Percentiles rank a stretch among this genome's conserved stretches.
Evolutionary conservation across 139 green algal species (phyloP).

Genomic region (Haematococcus lacustris): DNA sequence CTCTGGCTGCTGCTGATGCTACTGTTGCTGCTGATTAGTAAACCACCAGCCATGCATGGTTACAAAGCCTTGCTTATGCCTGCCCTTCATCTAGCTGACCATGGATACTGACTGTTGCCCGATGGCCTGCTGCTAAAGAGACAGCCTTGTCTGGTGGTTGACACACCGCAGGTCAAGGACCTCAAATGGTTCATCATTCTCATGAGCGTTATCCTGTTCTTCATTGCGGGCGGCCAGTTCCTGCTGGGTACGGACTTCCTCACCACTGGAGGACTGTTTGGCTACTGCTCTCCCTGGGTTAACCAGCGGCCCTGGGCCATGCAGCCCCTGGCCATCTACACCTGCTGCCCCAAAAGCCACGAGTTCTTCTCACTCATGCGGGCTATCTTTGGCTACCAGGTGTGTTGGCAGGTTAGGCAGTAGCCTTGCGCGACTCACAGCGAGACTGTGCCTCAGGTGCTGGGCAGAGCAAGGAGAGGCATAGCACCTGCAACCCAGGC

Average conservation of each 20-base stretch:
- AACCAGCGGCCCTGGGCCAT: slow-evolving; percentile 29
- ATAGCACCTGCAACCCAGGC: no score
- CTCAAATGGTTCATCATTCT: slow-evolving; percentile 43
- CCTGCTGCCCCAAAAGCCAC: slow-evolving; percentile 35
- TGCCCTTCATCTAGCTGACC: neutral
- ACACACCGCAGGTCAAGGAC: slow-evolving; percentile 26
- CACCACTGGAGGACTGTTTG: slow-evolving; percentile 11
- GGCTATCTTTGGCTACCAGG: slow-evolving; percentile 29
- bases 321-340: slow-evolving; percentile 20
- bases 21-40: no score
- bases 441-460: no score
- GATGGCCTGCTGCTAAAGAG: no score
- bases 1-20: no score
- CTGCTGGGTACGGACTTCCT: slow-evolving; percentile 8
- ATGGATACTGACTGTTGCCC: neutral
- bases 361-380: slow-evolving; percentile 30
- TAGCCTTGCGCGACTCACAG: no score
- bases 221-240: slow-evolving; percentile 44
- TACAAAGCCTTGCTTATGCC: neutral
- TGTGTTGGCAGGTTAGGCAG: no score
- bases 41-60: no score
- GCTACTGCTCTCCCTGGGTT: slow-evolving; percentile 3
- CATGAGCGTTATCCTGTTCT: slow-evolving; percentile 42
- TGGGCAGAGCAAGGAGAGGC: no score
- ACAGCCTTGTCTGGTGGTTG: no score